Conservation (phyloP, 176 grass and related monocot genomes). For the Triticum turgidum region DNA sequence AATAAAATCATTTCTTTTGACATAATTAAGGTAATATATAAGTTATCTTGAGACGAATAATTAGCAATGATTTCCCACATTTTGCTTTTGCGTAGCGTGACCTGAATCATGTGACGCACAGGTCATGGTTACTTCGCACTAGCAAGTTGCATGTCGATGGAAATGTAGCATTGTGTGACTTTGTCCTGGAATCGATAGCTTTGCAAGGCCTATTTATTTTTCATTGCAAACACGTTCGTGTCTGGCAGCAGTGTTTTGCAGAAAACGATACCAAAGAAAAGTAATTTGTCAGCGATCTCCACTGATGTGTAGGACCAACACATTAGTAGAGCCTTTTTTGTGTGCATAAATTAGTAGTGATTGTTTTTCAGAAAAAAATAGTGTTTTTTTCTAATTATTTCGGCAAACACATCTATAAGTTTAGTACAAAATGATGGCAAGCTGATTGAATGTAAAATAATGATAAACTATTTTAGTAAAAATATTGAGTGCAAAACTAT, state of each 20-base stretch:
- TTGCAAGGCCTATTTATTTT: neutral
- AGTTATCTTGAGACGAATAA: neutral
- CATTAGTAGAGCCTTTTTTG: too few relatives aligned
- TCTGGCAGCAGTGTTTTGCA: neutral
- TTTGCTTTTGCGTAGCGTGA: neutral
- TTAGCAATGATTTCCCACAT: neutral
- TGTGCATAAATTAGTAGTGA: too few relatives aligned
- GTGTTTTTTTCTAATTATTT: too few relatives aligned
- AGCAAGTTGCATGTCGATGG: neutral
- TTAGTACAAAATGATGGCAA: too few relatives aligned
- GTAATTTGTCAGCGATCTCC: too few relatives aligned
- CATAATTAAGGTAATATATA: neutral
- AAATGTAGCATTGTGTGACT: neutral
- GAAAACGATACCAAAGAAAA: too few relatives aligned
- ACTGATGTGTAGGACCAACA: too few relatives aligned
- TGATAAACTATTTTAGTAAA: too few relatives aligned
- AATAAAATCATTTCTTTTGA: neutral
- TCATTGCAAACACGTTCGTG: neutral
- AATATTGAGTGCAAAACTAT: too few relatives aligned
- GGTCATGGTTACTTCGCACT: neutral
- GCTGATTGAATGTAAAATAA: too few relatives aligned
- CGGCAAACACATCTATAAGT: too few relatives aligned
- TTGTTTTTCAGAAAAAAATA: too few relatives aligned
- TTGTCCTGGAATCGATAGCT: neutral
- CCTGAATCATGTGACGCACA: conserved; percentile 29